Evolutionary conservation across 192 early-diverging fungal genomes (phyloP).

Genomic region (Obelidium mucronatum): DNA sequence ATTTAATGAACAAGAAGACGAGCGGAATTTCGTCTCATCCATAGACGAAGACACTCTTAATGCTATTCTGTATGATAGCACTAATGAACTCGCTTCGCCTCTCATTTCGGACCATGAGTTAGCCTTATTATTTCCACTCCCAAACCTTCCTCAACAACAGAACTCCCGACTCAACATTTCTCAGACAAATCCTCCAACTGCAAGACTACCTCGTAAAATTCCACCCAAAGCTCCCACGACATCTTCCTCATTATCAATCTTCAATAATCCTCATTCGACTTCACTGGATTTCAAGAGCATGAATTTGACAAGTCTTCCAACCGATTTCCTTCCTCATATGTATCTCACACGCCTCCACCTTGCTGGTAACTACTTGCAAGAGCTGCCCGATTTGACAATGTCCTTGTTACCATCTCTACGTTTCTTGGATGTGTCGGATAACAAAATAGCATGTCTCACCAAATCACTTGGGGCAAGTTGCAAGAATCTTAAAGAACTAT

Average conservation of each 20-base stretch:
- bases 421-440: slow-evolving; percentile 50
- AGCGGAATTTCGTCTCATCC: background rate
- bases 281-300: slow-evolving; percentile 18
- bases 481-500: slow-evolving; percentile 47
- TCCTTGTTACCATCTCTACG: slow-evolving; percentile 27
- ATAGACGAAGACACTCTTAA: background rate
- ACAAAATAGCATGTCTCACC: slow-evolving; percentile 40
- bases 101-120: background rate
- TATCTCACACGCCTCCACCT: slow-evolving; percentile 47
- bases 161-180: background rate
- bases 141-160: too few relatives aligned
- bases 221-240: background rate
- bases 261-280: background rate
- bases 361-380: slow-evolving; percentile 35
- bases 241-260: background rate
- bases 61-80: background rate
- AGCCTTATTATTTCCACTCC: background rate
- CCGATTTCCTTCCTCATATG: background rate
- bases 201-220: background rate
- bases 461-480: slow-evolving; percentile 23
- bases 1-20: too few relatives aligned
- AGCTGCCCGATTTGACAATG: slow-evolving; percentile 30
- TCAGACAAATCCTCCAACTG: background rate
- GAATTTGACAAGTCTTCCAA: slow-evolving; percentile 24
- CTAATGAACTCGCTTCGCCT: background rate